Percentiles rank a stretch among this genome's conserved stretches.
These are phyloP conservation scores for Suhomyces bolitotheri DNA, from an alignment of 1,139 yeast genomes.

Conservation along the genomic window DNA sequence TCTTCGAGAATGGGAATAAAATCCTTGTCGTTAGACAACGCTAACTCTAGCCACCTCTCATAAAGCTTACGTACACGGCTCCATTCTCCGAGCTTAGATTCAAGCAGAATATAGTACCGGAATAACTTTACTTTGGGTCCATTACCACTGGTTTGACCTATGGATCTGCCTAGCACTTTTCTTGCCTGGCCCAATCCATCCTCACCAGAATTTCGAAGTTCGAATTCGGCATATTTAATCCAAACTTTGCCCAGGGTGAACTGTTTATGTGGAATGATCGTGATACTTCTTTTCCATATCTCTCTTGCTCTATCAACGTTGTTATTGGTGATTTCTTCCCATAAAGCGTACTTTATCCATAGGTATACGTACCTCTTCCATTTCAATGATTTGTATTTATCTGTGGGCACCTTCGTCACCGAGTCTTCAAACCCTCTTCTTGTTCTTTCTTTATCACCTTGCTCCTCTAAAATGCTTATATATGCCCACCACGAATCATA, in stretches of 20 bases:
- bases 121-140: slow-evolving; percentile 62
- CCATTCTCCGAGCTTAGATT: slow-evolving; percentile 62
- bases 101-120: slow-evolving; percentile 61
- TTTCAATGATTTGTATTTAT: slow-evolving; percentile 35
- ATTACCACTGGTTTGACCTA: slow-evolving; percentile 51
- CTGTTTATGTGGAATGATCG: slow-evolving; percentile 53
- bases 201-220: slow-evolving; percentile 53
- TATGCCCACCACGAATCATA: slow-evolving; percentile 85
- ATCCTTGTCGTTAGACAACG: slow-evolving; percentile 33
- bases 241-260: slow-evolving; percentile 76
- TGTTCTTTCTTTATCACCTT: slow-evolving; percentile 5
- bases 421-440: slow-evolving; percentile 47
- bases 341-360: slow-evolving; percentile 68
- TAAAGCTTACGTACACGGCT: slow-evolving; percentile 75
- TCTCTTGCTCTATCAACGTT: slow-evolving; percentile 50
- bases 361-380: slow-evolving; percentile 74
- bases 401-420: slow-evolving; percentile 34
- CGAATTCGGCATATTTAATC: slow-evolving; percentile 72
- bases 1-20: slow-evolving; percentile 31
- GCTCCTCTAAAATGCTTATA: slow-evolving; percentile 30
- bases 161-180: slow-evolving; percentile 67
- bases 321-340: slow-evolving; percentile 54
- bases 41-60: slow-evolving; percentile 63
- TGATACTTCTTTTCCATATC: slow-evolving; percentile 52
- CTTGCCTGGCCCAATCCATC: slow-evolving; percentile 53